phyloP scores from a whole-genome alignment of 2,329 filamentous ascomycete genomes.

The Phaeosphaeria sp. region DNA sequence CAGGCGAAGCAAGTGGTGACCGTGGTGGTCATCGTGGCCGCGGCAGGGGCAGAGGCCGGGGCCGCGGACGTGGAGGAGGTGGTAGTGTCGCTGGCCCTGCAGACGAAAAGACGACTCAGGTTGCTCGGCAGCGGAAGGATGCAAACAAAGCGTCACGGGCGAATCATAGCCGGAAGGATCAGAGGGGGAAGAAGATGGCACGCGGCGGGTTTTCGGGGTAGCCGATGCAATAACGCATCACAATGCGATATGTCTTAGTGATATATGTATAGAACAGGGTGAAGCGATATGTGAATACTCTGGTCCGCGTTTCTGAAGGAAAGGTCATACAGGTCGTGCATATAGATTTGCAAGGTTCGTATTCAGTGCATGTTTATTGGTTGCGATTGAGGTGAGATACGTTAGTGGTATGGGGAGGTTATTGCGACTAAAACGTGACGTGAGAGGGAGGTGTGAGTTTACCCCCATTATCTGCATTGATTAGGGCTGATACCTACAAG shows the following conservation, averaged over 20 bases:
- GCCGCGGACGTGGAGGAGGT: conserved; percentile 37
- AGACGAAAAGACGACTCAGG: conserved; percentile 74
- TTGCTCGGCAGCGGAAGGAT: conserved; percentile 77
- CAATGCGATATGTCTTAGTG: neutral
- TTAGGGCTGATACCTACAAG: too few species aligned
- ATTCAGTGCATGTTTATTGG: too few species aligned
- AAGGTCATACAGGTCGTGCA: too few species aligned
- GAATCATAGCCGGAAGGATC: conserved; percentile 85
- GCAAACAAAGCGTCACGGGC: conserved; percentile 80
- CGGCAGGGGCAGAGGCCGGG: conserved; percentile 36
- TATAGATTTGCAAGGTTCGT: too few species aligned
- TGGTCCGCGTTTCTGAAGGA: neutral
- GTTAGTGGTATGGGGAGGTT: neutral
- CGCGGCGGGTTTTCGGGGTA: conserved; percentile 59
- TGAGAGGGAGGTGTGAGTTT: neutral
- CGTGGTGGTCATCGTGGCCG: conserved; percentile 30
- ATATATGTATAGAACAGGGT: neutral
- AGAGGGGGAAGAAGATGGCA: conserved; percentile 67
- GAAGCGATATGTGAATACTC: neutral
- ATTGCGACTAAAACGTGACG: neutral
- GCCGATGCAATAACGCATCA: conserved; percentile 1
- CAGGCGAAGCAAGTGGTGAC: conserved; percentile 48
- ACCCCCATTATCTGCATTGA: too few species aligned
- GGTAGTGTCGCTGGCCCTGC: conserved; percentile 68
- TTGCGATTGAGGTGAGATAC: neutral